Percentiles rank a stretch among this genome's conserved stretches.
These are phyloP conservation scores for Gnetum montanum DNA, from an alignment of 75 land plant species.

Conservation along the genomic window DNA sequence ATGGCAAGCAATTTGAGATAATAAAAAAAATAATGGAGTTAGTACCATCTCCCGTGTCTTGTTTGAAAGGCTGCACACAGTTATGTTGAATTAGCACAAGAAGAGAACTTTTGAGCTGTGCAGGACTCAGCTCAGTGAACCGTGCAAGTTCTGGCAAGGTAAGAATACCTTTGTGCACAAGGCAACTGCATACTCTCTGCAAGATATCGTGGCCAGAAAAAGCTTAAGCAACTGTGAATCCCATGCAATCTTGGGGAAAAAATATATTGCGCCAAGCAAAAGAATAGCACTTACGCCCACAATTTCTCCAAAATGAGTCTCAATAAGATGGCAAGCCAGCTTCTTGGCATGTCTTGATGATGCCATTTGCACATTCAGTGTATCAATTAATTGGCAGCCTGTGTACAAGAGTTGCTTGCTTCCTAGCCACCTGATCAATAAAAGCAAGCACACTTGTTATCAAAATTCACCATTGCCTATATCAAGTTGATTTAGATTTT, in stretches of 20 bases:
- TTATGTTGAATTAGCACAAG: constrained; percentile 90
- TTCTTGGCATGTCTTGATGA: constrained; percentile 28
- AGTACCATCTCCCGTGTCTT: constrained; percentile 16
- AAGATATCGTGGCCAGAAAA: background rate
- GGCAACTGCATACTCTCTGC: constrained; percentile 70
- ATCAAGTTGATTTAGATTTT: no score
- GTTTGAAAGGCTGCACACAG: constrained; percentile 76
- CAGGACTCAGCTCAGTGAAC: constrained; percentile 28
- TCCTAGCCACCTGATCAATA: no score
- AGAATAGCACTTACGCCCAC: constrained; percentile 27
- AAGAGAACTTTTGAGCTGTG: constrained; percentile 52
- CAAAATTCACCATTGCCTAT: no score
- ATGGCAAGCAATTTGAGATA: no score
- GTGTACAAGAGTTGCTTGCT: no score
- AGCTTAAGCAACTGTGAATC: background rate
- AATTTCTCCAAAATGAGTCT: constrained; percentile 45
- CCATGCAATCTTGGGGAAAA: background rate
- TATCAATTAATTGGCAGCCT: no score
- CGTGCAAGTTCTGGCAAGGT: constrained; percentile 32
- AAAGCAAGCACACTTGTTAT: no score
- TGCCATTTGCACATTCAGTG: no score
- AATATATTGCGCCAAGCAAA: background rate
- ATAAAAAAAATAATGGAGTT: no score
- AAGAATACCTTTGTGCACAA: constrained; percentile 50
- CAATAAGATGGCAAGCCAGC: constrained; percentile 42